These are phyloP conservation scores for Umbellularia californica DNA, from an alignment of 164 flowering plant species.

Conservation along the genomic window DNA sequence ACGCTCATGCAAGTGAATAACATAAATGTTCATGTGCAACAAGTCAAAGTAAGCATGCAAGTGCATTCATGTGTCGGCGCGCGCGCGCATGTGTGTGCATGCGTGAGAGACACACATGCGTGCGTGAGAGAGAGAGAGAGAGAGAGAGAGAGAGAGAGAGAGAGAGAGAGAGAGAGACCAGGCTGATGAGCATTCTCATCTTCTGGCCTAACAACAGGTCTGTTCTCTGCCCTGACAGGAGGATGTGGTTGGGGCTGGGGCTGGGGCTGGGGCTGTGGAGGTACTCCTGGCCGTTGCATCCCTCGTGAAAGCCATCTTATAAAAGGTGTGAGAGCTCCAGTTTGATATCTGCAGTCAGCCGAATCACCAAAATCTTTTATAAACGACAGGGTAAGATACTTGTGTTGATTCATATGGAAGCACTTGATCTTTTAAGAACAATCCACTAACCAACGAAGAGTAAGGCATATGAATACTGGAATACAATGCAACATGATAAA, in stretches of 20 bases:
- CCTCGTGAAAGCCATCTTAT: conserved; percentile 87
- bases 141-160: background rate
- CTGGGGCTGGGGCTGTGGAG: conserved; percentile 58
- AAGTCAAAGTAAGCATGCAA: background rate
- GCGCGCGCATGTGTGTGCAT: background rate
- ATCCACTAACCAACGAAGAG: background rate
- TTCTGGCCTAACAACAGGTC: conserved; percentile 42
- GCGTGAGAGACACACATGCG: background rate
- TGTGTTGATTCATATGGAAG: background rate
- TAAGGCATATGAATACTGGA: background rate
- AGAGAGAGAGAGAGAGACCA: background rate
- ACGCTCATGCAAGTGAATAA: background rate
- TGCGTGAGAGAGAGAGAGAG: background rate
- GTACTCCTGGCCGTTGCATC: conserved; percentile 79
- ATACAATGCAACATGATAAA: background rate
- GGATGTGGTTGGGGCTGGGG: conserved; percentile 31
- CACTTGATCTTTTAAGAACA: background rate
- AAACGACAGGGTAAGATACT: no score
- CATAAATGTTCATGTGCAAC: background rate
- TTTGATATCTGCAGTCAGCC: conserved; percentile 63
- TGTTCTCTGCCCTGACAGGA: conserved; percentile 51
- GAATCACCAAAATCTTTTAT: no score
- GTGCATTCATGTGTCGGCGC: background rate
- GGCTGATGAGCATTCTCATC: conserved; percentile 44
- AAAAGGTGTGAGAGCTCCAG: conserved; percentile 90